Evolutionary conservation across 345 rosid species (phyloP).

Genomic region (Eucalyptus viminalis): DNA sequence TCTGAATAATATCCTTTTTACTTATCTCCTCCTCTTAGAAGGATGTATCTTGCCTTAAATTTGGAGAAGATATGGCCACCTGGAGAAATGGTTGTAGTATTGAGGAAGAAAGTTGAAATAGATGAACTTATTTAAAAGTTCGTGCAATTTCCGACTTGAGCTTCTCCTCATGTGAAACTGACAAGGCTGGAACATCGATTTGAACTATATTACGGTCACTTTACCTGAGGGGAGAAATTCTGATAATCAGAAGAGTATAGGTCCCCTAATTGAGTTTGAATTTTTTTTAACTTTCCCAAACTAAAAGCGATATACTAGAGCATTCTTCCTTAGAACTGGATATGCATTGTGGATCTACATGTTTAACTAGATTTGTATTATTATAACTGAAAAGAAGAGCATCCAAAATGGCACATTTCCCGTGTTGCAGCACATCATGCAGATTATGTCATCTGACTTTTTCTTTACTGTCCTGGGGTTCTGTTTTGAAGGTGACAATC

Average conservation of each 20-base stretch:
- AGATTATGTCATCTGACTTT: neutral
- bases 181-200: neutral
- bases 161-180: neutral
- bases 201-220: neutral
- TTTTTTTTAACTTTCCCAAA: neutral
- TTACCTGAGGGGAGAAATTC: neutral
- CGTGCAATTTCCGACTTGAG: neutral
- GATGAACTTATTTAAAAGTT: neutral
- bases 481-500: slow-evolving; percentile 74
- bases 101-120: neutral
- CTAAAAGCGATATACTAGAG: neutral
- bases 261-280: neutral
- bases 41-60: neutral
- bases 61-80: neutral
- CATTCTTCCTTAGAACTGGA: neutral
- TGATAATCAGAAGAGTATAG: neutral
- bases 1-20: neutral
- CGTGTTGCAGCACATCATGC: neutral
- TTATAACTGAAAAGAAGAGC: neutral
- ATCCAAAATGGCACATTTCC: neutral
- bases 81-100: neutral
- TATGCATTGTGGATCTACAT: neutral
- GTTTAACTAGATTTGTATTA: neutral
- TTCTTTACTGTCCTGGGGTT: neutral
- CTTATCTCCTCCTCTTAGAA: neutral